Evolutionary conservation across 2,329 filamentous ascomycete species (phyloP), one percentile per base, ranked within the genome.

Genomic region (Rugonectria rugulosa): DNA sequence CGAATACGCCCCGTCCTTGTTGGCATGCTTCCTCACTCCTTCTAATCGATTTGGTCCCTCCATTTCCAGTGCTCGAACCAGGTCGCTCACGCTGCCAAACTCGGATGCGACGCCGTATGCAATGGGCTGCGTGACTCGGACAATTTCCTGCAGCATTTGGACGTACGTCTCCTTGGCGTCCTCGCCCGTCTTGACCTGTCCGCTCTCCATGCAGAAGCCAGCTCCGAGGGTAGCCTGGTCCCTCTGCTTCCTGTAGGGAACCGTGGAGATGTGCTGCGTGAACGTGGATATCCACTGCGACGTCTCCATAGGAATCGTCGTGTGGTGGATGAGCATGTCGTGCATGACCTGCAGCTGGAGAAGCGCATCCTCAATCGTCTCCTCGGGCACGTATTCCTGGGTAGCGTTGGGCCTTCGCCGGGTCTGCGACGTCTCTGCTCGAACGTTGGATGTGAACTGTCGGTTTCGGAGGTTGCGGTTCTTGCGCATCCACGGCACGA

Each of bases 201-300:
- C 90, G 1, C 79, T 78, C 48, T 91, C 89, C 88, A 93, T 92
- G 73, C 90, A 93, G 70, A 94, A 94, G 0, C 83, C 80, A 2
- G 85, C 86, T 11, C 81, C 77, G 2, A 81, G 79, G 49, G 77
- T 77, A 43, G 74, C 70, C 27, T 73, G 72, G 51, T 85, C 82
- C 19, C 75, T 73, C 62, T 81, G 79, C 46, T 77, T 82, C 60
- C 85, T 84, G 71, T 93, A 93, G 0, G 89, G 90, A 19, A 89
- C 85, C 1, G 87, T 90, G 7, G 88, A 89, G 43, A 94, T 87
- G 69, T 94, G 88, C 66, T 92, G 88, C 0, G 91, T 94, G 65
- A 93, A 91, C 27, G 83, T 79, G 24, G 81, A 77, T 24, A 93
- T 85, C 88, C 89, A 91, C 63, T 88, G 82, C 2, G 89, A 88